Base-by-base conservation (phyloP, 2,329 filamentous ascomycete species). In the Simplicillium aogashimaense region DNA sequence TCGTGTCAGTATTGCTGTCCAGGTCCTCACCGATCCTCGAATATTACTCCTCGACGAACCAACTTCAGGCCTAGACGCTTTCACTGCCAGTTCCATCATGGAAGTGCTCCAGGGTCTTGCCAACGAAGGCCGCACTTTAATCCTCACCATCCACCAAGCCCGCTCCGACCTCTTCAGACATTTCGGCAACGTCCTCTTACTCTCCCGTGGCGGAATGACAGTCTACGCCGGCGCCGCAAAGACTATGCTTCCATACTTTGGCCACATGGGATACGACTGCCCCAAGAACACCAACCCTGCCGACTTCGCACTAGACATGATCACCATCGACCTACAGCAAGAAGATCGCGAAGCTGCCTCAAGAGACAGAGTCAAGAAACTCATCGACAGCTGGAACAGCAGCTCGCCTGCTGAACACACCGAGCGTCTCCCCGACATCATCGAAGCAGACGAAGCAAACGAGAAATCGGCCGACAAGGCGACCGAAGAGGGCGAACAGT, bases 131-230 rank as follows among this genome's bases (percentile, higher is more conserved):
- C 74, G 83, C 6, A 88, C 83, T 0, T 58, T 88, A 2, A 76
- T 88, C 34, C 65, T 86, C n/a, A 87, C 83, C 0, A 86, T 88
- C 29, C 84, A 88, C 43, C 84, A 88, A 55, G 79, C 83, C 1
- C 75, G 83, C 3, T 86, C 81, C 0, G 81, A 87, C 45, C 59
- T 87, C 0, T 88, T 87, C 51, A 65, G 66, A 15, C 74, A 79
- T 44, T 88, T 88, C 52, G 81, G 81, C 1, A 84, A 81, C 41
- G 69, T 88, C 0, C 60, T 88, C 1, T 70, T 88, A 1, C 67
- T 88, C 2, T 81, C 84, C 1, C 68, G 81, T 13, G 83, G 83
- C 0, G 84, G 84, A 0, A 69, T 71, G 17, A 72, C 80, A 0
- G 78, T 81, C 1, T 88, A 84, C 48, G 72, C 81, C 1, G 84